Evolutionary conservation across 345 rosid species (phyloP), one percentile per base, ranked within the genome.

Genomic region (Nasturtium officinale): DNA sequence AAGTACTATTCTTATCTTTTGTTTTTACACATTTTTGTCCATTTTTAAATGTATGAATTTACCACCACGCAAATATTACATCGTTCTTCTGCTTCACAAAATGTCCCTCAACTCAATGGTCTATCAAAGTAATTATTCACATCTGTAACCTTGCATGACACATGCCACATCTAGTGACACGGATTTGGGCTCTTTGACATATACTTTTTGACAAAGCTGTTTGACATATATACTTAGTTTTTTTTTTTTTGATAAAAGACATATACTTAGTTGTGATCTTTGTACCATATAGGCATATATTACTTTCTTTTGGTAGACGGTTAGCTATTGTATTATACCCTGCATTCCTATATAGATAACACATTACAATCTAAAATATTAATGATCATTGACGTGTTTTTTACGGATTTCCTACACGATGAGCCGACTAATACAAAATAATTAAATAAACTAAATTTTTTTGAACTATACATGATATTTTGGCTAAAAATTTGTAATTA

Each of bases 21-120:
- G 9, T 71, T 32, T 25, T 57, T 58, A 17, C 51, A 37, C 23
- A 30, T 73, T 60, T 73, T 73, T 65, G 17, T 56, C 65, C 46
- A 65, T 65, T 40, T 32, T 46, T 46, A 55, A 21, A 54, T 73
- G 21, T 43, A 30, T 73, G 56, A 54, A 32, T 2, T 65, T 45
- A 64, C 30, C 32, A 23, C 58, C 29, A 56, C 42, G 7, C 33
- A 17, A 20, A 64, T 54, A 18, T 21, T n/a, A 43, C 63, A 64
- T n/a, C 0, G 32, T 25, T 56, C 52, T 37, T 57, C 52, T 65
- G 66, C 38, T 45, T 73, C 52, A 38, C 29, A 50, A 56, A 75
- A 53, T 67, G 23, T 40, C 56, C 11, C 18, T 61, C 42, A 61
- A 43, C 38, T 53, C 48, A 37, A 3, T 38, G 33, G 38, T 58